phyloP scores from a whole-genome alignment of 2,329 filamentous ascomycete genomes.

The Aspergillus puulaauensis region DNA sequence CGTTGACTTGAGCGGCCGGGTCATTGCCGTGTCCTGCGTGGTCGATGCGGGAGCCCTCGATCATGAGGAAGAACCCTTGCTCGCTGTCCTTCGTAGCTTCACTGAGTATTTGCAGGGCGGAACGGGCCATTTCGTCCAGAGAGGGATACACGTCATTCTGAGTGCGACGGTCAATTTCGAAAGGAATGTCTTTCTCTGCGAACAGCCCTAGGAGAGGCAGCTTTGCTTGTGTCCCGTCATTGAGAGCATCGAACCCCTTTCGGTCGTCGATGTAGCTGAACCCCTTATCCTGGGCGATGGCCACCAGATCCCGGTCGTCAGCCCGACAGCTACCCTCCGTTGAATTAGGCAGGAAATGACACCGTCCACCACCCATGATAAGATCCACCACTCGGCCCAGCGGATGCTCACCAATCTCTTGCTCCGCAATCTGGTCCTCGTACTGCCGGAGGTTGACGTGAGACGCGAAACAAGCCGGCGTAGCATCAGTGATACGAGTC shows the following conservation, averaged over 20 bases:
- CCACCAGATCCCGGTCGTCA: conserved; percentile 74
- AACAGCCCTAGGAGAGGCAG: conserved; percentile 86
- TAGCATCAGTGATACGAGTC: conserved; percentile 92
- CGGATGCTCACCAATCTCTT: conserved; percentile 85
- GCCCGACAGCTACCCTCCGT: conserved; percentile 76
- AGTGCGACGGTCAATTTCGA: conserved; percentile 83
- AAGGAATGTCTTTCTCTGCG: conserved; percentile 79
- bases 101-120: conserved; percentile 75
- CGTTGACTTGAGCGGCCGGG: conserved; percentile 79
- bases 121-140: conserved; percentile 84
- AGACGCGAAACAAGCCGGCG: conserved; percentile 89
- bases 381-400: conserved; percentile 86
- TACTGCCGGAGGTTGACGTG: conserved; percentile 78
- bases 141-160: conserved; percentile 81
- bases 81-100: conserved; percentile 80
- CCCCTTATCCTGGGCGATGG: conserved; percentile 71
- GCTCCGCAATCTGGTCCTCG: conserved; percentile 87
- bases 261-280: conserved; percentile 77
- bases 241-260: conserved; percentile 71
- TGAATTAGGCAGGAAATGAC: conserved; percentile 85
- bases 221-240: conserved; percentile 64
- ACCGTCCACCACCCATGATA: conserved; percentile 88
- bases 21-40: conserved; percentile 89
- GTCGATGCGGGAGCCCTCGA: conserved; percentile 93
- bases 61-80: conserved; percentile 97